Conservation (phyloP, 2,329 filamentous ascomycete species). For the Exophiala sp. region DNA sequence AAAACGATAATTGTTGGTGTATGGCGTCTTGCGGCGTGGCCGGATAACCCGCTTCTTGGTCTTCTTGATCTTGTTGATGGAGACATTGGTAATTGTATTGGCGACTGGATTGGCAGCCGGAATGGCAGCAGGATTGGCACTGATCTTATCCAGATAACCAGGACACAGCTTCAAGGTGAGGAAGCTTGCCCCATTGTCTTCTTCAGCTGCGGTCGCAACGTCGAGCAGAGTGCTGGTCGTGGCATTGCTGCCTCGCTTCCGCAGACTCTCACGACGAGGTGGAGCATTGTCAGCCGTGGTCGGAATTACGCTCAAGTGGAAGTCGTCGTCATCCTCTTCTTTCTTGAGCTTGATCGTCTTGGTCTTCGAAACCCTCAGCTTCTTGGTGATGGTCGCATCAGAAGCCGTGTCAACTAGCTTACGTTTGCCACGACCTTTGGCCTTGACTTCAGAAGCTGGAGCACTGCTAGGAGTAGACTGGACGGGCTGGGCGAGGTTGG, state of each 20-base stretch:
- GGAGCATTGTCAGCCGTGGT: not conserved
- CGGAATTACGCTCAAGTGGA: not conserved
- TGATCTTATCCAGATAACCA: no score
- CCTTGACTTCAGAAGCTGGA: no score
- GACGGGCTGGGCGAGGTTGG: no score
- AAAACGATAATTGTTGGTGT: slow-evolving; percentile 11
- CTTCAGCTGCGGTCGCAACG: no score
- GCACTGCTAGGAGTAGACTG: no score
- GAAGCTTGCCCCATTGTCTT: no score
- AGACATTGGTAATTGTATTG: no score
- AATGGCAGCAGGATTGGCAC: no score
- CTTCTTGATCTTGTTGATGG: not conserved
- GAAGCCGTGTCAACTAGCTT: not conserved
- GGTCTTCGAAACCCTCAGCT: not conserved
- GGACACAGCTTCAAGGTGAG: no score
- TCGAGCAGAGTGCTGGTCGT: no score
- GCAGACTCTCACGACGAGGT: not conserved
- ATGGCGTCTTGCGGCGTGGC: not conserved
- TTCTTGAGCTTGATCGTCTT: not conserved
- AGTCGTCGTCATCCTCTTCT: not conserved
- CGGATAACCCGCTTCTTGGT: not conserved
- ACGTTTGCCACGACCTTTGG: no score
- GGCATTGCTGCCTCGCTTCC: not conserved
- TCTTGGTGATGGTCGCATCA: not conserved
- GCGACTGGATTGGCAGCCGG: no score